Evolutionary conservation across 768 basidiomycete genomes (phyloP), one percentile per base, ranked within the genome.

Genomic region (Boletales sp.): DNA sequence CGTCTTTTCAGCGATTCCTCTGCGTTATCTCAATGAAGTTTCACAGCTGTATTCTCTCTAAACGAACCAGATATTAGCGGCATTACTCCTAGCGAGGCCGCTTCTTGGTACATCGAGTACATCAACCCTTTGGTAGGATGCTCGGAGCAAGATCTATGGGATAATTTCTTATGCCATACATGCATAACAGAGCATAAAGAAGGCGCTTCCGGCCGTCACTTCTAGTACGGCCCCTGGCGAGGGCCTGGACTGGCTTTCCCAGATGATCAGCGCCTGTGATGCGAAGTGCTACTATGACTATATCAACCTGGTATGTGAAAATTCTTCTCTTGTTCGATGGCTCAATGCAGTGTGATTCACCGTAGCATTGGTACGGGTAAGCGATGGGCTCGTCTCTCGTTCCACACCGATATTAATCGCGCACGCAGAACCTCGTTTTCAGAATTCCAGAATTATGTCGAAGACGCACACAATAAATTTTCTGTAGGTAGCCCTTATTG

Each of bases 161-260:
- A 35, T 5, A n/a, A 9, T 18, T 13, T 2, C 6, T 32, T 54
- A 3, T 56, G n/a, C n/a, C n/a, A n/a, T 8, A 10, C 4, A 14
- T 45, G 38, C 36, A 2, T 48, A 41, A 30, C 36, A 72, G 71
- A 10, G 63, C 1, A 68, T 72, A 36, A 69, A 68, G 62, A 72
- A 69, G 44, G 71, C 71, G 1, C 66, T 72, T 29, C 71, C 71
- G 6, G 66, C 71, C 0, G 62, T 72, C 7, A 63, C 69, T 14
- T 68, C 71, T 21, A 70, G 69, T 14, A 45, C 50, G 15, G 29
- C 50, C 8, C 18, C 69, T 27, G 71, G 71, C 2, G 37, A 71
- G 47, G 71, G 71, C 15, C 47, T 72, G 18, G 59, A 58, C 32
- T 72, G 71, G 72, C 19, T 72, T 18, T 57, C 61, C n/a, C 43